phyloP scores from a whole-genome alignment of 2,329 filamentous ascomycete genomes.

The Pseudogymnoascus sp. region DNA sequence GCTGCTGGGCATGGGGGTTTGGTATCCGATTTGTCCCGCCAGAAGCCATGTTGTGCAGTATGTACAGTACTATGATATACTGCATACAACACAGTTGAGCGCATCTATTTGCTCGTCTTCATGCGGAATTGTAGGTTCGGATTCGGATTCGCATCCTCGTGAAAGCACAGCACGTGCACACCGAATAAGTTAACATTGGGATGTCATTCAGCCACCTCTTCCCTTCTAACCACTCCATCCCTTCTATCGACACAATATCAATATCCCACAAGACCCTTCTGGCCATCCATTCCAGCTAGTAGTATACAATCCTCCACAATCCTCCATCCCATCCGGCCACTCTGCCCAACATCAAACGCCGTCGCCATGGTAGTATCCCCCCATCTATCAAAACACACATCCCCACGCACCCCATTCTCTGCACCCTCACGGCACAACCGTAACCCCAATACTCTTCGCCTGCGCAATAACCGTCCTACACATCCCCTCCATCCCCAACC shows the following conservation, averaged over 20 bases:
- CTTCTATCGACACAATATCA: not conserved
- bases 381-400: not conserved
- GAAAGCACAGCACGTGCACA: not conserved
- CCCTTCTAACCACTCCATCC: not conserved
- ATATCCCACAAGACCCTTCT: not conserved
- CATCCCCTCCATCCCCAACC: slow-evolving; percentile 60
- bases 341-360: slow-evolving; percentile 21
- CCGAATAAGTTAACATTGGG: not conserved
- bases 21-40: not conserved
- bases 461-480: slow-evolving; percentile 69
- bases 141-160: not conserved
- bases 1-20: not conserved
- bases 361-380: slow-evolving; percentile 21
- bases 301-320: not conserved
- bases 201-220: not conserved
- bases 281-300: not conserved
- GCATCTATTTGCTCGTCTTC: not conserved
- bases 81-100: no score
- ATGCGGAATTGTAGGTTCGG: not conserved
- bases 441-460: slow-evolving; percentile 67
- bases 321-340: not conserved
- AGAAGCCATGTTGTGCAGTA: not conserved
- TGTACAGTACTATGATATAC: not conserved
- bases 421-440: slow-evolving; percentile 51
- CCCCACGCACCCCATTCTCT: not conserved